Conservation (phyloP, 805 yeast genomes). For the Zygoascus biomembranicola region DNA sequence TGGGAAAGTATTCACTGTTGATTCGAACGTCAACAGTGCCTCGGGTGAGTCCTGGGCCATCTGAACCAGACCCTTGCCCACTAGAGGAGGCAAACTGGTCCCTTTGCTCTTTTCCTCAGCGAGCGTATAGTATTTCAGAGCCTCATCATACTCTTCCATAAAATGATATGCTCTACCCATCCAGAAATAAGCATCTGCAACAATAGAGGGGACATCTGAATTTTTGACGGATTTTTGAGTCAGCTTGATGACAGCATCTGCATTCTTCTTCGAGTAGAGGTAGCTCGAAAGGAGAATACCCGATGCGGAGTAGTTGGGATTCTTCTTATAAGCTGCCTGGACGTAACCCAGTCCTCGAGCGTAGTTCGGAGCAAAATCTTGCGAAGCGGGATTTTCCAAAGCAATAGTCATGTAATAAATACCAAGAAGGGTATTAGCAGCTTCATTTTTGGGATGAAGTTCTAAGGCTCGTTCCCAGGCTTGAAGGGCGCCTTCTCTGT, state of each 20-base stretch:
- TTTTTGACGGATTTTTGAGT: constrained; percentile 41
- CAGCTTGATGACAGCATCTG: constrained; percentile 47
- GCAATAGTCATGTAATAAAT: constrained; percentile 61
- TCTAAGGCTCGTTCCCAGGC: constrained; percentile 81
- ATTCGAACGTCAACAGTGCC: constrained; percentile 79
- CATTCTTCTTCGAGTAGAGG: constrained; percentile 61
- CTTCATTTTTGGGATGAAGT: constrained; percentile 49
- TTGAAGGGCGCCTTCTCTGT: constrained; percentile 60
- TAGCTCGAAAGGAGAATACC: constrained; percentile 61
- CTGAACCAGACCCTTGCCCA: constrained; percentile 84
- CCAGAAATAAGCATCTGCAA: constrained; percentile 73
- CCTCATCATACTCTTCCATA: constrained; percentile 50
- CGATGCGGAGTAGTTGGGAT: constrained; percentile 50
- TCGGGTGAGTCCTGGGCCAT: constrained; percentile 65
- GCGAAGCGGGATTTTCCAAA: constrained; percentile 40
- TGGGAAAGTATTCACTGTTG: constrained; percentile 54
- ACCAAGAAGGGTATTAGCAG: constrained; percentile 58
- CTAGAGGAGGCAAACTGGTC: constrained; percentile 46
- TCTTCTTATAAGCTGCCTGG: constrained; percentile 33
- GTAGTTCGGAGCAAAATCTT: constrained; percentile 52
- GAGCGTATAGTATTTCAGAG: constrained; percentile 66
- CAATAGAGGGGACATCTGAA: constrained; percentile 33
- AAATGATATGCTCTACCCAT: constrained; percentile 68
- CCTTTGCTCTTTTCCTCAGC: constrained; percentile 35
- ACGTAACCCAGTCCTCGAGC: constrained; percentile 43